Evolutionary conservation across 2,329 filamentous ascomycete genomes (phyloP).

Genomic region (Pseudogymnoascus verrucosus): DNA sequence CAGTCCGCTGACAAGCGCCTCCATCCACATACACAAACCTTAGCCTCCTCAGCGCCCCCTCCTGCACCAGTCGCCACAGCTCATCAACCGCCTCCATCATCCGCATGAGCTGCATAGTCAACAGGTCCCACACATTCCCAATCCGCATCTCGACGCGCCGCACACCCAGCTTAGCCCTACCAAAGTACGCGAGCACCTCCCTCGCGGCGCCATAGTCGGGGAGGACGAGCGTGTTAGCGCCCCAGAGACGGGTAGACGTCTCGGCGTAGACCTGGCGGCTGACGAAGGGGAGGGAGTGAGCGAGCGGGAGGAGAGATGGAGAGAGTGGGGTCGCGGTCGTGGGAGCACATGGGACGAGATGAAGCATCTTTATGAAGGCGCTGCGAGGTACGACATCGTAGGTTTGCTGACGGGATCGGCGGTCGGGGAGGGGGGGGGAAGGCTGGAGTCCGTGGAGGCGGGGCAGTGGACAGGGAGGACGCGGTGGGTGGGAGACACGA

Average conservation of each 20-base stretch:
- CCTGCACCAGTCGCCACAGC: neutral
- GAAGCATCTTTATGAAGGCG: neutral
- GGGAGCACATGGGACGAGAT: neutral
- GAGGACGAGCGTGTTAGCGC: neutral
- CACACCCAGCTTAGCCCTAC: neutral
- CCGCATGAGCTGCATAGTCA: neutral
- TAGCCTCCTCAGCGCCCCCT: neutral
- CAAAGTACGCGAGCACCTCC: neutral
- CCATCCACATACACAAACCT: neutral
- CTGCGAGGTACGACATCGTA: neutral
- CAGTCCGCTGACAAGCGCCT: neutral
- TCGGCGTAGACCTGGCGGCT: neutral
- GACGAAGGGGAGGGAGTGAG: neutral
- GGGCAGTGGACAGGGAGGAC: neutral
- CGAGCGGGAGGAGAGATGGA: neutral
- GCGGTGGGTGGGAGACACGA: neutral
- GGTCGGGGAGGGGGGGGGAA: neutral
- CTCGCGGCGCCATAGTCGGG: neutral
- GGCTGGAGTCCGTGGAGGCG: neutral
- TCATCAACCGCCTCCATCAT: neutral
- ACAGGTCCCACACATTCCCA: neutral
- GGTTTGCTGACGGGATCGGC: too few relatives aligned
- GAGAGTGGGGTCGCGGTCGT: neutral
- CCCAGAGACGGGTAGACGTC: neutral
- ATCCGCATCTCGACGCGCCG: neutral